Evolutionary conservation across 2,329 filamentous ascomycete species (phyloP).

Genomic region (Dryadomyces sulphureus): DNA sequence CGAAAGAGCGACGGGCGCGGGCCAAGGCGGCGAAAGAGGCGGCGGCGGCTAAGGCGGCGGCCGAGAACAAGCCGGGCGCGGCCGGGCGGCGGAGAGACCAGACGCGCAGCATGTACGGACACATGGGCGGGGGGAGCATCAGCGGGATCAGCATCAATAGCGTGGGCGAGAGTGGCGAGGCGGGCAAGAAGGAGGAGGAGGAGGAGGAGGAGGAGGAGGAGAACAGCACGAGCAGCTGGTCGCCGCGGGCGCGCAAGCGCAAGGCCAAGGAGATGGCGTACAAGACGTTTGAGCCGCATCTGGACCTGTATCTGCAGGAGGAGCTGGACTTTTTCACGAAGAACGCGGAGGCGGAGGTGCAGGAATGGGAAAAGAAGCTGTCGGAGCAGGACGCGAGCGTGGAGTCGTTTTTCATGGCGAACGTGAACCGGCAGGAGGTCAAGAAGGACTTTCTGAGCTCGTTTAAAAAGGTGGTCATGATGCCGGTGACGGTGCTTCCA

Average conservation of each 20-base stretch:
- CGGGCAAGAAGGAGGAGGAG: neutral
- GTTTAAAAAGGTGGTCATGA: slow-evolving; percentile 98
- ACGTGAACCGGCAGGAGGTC: slow-evolving; percentile 82
- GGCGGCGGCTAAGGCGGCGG: neutral
- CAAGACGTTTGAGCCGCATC: slow-evolving; percentile 73
- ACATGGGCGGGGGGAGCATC: neutral
- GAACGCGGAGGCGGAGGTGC: slow-evolving; percentile 62
- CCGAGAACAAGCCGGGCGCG: neutral
- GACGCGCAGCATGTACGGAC: neutral
- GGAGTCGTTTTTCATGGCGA: slow-evolving; percentile 93
- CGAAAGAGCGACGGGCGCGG: neutral
- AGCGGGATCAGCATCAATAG: neutral
- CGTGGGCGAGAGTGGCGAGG: neutral
- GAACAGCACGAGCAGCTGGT: slow-evolving; percentile 5
- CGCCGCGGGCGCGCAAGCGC: slow-evolving; percentile 5
- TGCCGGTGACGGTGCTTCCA: slow-evolving; percentile 79
- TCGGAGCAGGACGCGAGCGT: slow-evolving; percentile 80
- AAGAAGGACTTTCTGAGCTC: slow-evolving; percentile 94
- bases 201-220: neutral
- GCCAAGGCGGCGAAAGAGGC: neutral
- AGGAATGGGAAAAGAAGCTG: slow-evolving; percentile 79
- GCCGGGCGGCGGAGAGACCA: neutral
- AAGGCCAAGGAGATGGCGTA: slow-evolving; percentile 54
- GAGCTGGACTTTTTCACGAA: slow-evolving; percentile 76
- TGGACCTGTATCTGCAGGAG: slow-evolving; percentile 87